Conservation (phyloP, 495 filamentous ascomycete genomes). For the Clohesyomyces aquaticus region DNA sequence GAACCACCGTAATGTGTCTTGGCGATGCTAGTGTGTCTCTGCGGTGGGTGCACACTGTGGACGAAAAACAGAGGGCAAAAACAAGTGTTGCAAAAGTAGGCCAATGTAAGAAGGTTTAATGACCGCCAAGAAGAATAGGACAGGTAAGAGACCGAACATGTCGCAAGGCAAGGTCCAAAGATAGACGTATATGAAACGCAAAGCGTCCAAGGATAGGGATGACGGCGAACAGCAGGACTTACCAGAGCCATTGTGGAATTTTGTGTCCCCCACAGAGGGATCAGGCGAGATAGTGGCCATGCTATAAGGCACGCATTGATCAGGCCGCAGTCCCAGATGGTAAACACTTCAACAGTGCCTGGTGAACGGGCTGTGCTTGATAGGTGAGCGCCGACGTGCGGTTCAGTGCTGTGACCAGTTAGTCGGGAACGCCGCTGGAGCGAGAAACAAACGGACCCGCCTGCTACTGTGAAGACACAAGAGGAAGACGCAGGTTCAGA, state of each 20-base stretch:
- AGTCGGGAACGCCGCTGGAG: not conserved
- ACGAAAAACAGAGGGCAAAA: constrained; percentile 12
- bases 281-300: constrained; percentile 40
- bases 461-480: not conserved
- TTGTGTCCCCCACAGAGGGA: constrained; percentile 33
- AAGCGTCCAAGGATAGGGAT: constrained; percentile 25
- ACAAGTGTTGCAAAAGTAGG: constrained; percentile 16
- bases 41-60: constrained; percentile 24
- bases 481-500: not conserved
- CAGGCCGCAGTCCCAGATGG: constrained; percentile 12
- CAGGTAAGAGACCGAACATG: constrained; percentile 4
- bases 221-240: constrained; percentile 20
- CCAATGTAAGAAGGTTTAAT: constrained; percentile 14
- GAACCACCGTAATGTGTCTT: not conserved
- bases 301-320: constrained; percentile 40
- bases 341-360: not conserved
- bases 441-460: not conserved
- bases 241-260: constrained; percentile 37
- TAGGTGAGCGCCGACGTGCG: not conserved
- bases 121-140: constrained; percentile 20
- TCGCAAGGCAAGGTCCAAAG: constrained; percentile 28
- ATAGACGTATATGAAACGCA: constrained; percentile 29
- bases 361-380: not conserved
- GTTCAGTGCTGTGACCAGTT: not conserved
- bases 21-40: constrained; percentile 36